Conservation (phyloP, 163 green algal genomes). For the Coccomyxa subellipsoidea region DNA sequence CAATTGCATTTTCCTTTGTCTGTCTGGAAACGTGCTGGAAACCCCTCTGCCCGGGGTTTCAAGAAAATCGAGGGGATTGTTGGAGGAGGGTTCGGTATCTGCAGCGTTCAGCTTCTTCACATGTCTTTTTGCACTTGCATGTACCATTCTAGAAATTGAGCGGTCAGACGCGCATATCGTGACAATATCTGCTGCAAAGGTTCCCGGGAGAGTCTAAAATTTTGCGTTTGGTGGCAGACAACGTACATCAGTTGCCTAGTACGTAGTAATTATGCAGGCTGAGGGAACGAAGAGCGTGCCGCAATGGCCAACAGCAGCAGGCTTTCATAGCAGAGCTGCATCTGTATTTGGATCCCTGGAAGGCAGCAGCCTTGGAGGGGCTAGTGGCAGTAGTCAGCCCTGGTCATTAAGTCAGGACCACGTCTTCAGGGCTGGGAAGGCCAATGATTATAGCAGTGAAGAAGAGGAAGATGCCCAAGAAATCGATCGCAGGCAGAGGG, state of each 20-base stretch:
- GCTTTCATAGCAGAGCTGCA: conserved; percentile 11
- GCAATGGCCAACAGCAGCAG: not conserved
- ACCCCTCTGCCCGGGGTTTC: no score
- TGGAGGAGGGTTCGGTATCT: no score
- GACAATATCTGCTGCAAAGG: no score
- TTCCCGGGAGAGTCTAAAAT: not conserved
- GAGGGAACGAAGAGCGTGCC: not conserved
- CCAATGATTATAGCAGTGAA: conserved; percentile 16
- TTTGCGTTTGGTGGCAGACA: not conserved
- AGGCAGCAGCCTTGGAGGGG: not conserved
- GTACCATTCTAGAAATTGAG: no score
- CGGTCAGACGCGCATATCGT: no score
- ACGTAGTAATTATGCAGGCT: not conserved
- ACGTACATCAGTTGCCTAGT: not conserved
- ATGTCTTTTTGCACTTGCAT: no score
- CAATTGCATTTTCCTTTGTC: no score
- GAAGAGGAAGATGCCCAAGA: conserved; percentile 7
- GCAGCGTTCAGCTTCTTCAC: no score
- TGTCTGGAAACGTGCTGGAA: not conserved
- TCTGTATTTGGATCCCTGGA: conserved; percentile 19
- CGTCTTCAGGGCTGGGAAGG: conserved; percentile 15
- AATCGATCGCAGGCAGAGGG: not conserved
- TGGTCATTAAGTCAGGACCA: conserved; percentile 11
- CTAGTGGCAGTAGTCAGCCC: not conserved
- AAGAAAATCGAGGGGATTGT: no score